Evolutionary conservation across 2,329 filamentous ascomycete species (phyloP).

Genomic region (Microdochium trichocladiopsis): DNA sequence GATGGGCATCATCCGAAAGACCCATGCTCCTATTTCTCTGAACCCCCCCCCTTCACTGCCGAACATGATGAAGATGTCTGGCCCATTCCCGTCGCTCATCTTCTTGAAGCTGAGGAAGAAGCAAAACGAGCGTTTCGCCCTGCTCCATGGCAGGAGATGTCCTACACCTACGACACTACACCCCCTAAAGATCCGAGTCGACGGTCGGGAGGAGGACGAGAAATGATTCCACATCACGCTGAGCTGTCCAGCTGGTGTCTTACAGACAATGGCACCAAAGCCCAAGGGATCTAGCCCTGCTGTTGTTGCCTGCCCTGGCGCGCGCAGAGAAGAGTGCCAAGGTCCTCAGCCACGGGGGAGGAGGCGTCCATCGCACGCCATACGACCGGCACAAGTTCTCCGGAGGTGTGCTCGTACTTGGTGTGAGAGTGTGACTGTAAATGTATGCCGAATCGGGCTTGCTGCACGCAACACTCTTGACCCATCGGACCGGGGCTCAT

Average conservation of each 20-base stretch:
- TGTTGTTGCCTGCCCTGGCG: background rate
- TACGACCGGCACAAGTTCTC: background rate
- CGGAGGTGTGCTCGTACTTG: background rate
- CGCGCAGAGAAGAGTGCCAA: background rate
- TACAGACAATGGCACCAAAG: background rate
- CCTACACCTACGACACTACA: background rate
- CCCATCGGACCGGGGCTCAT: background rate
- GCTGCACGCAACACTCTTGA: background rate
- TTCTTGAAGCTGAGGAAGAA: background rate
- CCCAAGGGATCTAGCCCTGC: background rate
- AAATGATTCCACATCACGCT: background rate
- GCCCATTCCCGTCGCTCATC: background rate
- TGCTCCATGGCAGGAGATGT: background rate
- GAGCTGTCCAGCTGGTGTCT: background rate
- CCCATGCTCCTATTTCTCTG: background rate
- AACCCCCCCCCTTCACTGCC: background rate
- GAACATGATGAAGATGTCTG: background rate
- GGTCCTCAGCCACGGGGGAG: background rate
- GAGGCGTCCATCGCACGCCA: background rate
- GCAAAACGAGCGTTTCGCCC: background rate
- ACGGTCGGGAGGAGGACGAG: background rate
- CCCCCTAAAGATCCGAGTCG: background rate
- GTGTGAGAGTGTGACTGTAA: background rate
- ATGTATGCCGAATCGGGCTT: background rate
- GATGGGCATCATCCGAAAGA: background rate